phyloP scores from a whole-genome alignment of 2,329 filamentous ascomycete species.

The Nemania diffusa region DNA sequence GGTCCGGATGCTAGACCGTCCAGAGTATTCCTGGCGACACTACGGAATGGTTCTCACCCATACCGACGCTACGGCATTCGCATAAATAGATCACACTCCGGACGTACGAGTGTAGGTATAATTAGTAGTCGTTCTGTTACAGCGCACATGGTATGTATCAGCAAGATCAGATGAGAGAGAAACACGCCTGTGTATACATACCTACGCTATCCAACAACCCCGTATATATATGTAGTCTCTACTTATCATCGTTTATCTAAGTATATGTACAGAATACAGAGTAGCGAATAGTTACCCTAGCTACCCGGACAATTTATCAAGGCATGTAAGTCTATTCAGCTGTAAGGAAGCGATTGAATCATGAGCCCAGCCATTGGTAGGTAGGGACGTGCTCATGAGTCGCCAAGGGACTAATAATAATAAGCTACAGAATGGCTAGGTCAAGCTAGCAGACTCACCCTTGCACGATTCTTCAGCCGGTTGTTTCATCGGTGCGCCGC shows the following conservation, averaged over 20 bases:
- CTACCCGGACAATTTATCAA: too few relatives aligned
- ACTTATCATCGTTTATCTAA: not conserved
- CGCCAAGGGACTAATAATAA: slow-evolving; percentile 28
- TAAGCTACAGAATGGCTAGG: slow-evolving; percentile 4
- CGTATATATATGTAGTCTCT: not conserved
- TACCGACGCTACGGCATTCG: slow-evolving; percentile 5
- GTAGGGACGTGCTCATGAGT: not conserved
- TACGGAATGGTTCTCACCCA: slow-evolving; percentile 2
- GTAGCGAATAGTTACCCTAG: too few relatives aligned
- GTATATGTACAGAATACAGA: too few relatives aligned
- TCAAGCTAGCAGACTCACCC: slow-evolving; percentile 19
- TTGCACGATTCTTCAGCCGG: slow-evolving; percentile 32
- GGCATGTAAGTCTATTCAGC: too few relatives aligned
- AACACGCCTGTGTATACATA: not conserved
- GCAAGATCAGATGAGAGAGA: slow-evolving; percentile 11
- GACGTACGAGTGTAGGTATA: slow-evolving; percentile 11
- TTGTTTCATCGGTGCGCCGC: slow-evolving; percentile 39
- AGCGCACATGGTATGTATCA: not conserved
- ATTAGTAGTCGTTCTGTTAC: slow-evolving; percentile 23
- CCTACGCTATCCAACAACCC: not conserved
- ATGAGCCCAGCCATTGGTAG: not conserved
- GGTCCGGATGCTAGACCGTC: slow-evolving; percentile 24
- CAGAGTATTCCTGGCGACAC: not conserved
- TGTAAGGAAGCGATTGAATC: not conserved
- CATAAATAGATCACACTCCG: slow-evolving; percentile 7